Evolutionary conservation across 169 alveolate genomes (phyloP).

Genomic region (Plasmodium blacklocki): DNA sequence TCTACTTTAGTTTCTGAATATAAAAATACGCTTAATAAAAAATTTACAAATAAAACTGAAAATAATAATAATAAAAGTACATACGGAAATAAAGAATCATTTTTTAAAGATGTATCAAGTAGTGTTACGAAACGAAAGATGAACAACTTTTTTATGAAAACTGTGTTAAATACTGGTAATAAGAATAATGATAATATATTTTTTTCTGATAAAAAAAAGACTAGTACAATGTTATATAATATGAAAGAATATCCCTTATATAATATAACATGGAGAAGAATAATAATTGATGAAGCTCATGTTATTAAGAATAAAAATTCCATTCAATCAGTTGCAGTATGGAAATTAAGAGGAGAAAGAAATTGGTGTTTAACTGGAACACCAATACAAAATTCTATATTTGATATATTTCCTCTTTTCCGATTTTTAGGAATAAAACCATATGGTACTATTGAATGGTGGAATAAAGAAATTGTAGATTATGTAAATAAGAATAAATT

Average conservation of each 20-base stretch:
- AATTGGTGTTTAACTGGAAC: slow-evolving; percentile 95
- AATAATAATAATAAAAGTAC: neutral
- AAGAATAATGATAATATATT: neutral
- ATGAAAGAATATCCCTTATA: slow-evolving; percentile 77
- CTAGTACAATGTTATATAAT: neutral
- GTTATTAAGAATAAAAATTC: slow-evolving; percentile 89
- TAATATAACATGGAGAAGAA: slow-evolving; percentile 87
- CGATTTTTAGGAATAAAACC: slow-evolving; percentile 91
- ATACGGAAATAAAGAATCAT: neutral
- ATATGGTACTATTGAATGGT: slow-evolving; percentile 87
- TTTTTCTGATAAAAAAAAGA: slow-evolving; percentile 7
- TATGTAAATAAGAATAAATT: slow-evolving; percentile 78
- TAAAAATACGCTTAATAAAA: slow-evolving; percentile 55
- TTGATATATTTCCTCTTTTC: slow-evolving; percentile 91
- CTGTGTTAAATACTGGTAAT: slow-evolving; percentile 2
- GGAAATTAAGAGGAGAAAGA: slow-evolving; percentile 88
- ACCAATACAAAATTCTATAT: slow-evolving; percentile 93
- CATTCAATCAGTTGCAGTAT: slow-evolving; percentile 85
- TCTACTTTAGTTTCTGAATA: slow-evolving; percentile 87
- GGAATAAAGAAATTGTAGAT: slow-evolving; percentile 84
- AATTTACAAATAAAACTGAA: neutral
- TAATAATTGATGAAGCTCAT: slow-evolving; percentile 94
- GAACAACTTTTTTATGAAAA: slow-evolving; percentile 44
- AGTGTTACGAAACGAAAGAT: neutral
- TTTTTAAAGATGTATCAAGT: neutral